Base-by-base conservation (phyloP, 257 asterid genomes). In the Solanum medicagineum region DNA sequence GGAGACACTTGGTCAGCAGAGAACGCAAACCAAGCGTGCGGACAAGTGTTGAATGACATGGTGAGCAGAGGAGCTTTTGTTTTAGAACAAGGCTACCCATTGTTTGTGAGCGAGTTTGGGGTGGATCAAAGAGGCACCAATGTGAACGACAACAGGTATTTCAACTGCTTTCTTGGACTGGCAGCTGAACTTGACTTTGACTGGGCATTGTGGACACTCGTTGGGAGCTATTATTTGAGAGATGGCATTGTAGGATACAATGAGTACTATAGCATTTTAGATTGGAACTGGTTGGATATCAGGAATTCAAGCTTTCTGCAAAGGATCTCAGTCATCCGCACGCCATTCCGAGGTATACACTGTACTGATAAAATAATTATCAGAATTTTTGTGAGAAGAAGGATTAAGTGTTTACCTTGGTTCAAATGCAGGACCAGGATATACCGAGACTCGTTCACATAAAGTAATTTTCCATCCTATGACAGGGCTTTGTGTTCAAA, bases 151-250 rank as follows among this genome's bases (percentile, higher is more conserved):
- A 97, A 95, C 59, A 91, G 98, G 90, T 95, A 62, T 88, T 86
- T 97, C 87, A 94, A 94, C 81, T 97, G 98, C 82, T 92, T 97
- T 85, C 85, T 93, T 94, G 99, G 97, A 13, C 91, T 95, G 94
- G 98, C 99, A 20, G 98, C 99, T 74, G 96, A 94, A 70, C 79
- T 84, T 53, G 99, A 97, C 85, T 68, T 94, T 56, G 98, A 97
- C 42, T 95, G 98, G 98, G 98, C 98, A 24, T 51, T 94, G 68
- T 95, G 99, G 99, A 91, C 96, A 81, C 94, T 95, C 19, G 91
- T 87, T 10, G 98, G 99, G 24, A 97, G 98, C 84, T 94, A 97
- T 63, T 97, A 94, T 80, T 49, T 90, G 44, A 88, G 98, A 86
- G 91, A 93, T 87, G 98, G 98, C 40, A 90, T 89, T 3, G 87